Evolutionary conservation across 116 monocot genomes (phyloP), one percentile per base, ranked within the genome.

Genomic region (Phalaenopsis hybrid): DNA sequence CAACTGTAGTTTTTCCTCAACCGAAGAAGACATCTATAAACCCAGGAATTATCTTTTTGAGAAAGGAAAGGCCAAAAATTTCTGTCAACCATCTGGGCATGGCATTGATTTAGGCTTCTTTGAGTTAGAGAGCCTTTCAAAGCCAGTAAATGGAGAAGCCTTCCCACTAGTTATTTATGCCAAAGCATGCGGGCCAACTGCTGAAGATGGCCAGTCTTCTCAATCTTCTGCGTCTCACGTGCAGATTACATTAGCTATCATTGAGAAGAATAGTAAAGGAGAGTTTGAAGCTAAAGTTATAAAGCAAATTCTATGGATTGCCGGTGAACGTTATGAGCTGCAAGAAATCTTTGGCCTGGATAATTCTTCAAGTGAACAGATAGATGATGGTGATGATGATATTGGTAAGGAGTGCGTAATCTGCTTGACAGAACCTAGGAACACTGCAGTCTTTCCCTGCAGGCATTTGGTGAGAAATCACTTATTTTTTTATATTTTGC

Each of bases 111-210:
- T 96, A 70, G 94, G 87, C 17, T 96, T 96, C 79, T 96, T 92
- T 61, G 89, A 88, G 78, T 23, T 88, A 33, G 94, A 92, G 74
- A 88, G 88, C 34, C 94, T 96, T 37, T 89, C 92, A 33, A 92
- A 90, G 76, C 88, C 94, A 77, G 84, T 79, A 78, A 49, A 83
- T 25, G 87, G 84, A 55, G 88, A 89, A 48, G 49, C 84, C 50
- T 96, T 91, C 80, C 94, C 96, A 34, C 86, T 96, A 59, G 91
- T 96, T n/a, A n/a, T n/a, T n/a, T n/a, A n/a, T n/a, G n/a, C 89
- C 18, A 82, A 90, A 81, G 82, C 90, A 21, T 77, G 37, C 25
- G 72, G 81, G 57, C 76, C 76, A 57, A 31, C 82, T 2, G 31
- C 11, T 57, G 16, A 10, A 8, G 61, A n/a, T 8, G 52, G 43